phyloP scores from a whole-genome alignment of 2,329 filamentous ascomycete genomes.

The Monosporascus sp. region DNA sequence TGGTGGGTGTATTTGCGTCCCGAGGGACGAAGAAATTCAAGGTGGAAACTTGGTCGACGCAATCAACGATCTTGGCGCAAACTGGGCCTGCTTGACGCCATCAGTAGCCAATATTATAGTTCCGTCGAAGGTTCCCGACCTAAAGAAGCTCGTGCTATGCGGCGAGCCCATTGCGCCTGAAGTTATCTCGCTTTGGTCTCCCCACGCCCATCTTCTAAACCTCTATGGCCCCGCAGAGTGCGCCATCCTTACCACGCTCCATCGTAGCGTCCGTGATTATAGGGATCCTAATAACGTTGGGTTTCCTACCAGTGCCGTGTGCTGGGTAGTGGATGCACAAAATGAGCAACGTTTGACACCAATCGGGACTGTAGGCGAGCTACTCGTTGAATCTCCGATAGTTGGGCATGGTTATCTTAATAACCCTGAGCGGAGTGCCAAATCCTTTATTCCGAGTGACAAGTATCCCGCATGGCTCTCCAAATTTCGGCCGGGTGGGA shows the following conservation, averaged over 20 bases:
- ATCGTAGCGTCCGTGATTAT: neutral
- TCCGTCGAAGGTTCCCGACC: slow-evolving; percentile 10
- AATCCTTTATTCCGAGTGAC: slow-evolving; percentile 24
- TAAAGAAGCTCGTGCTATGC: slow-evolving; percentile 15
- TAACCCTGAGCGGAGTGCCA: slow-evolving; percentile 28
- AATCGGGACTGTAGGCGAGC: slow-evolving; percentile 29
- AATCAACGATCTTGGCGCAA: slow-evolving; percentile 8
- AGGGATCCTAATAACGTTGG: neutral
- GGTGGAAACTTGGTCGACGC: slow-evolving; percentile 26
- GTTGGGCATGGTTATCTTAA: slow-evolving; percentile 35
- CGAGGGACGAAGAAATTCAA: slow-evolving; percentile 30
- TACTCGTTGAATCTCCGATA: slow-evolving; percentile 32
- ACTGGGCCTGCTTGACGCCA: slow-evolving; percentile 17
- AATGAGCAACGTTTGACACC: neutral
- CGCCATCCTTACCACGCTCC: slow-evolving; percentile 23
- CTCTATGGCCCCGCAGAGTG: slow-evolving; percentile 7
- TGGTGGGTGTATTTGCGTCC: slow-evolving; percentile 34
- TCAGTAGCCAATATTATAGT: slow-evolving; percentile 14
- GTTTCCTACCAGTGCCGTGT: neutral
- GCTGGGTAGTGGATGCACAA: neutral
- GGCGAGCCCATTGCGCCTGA: slow-evolving; percentile 27
- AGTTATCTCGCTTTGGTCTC: slow-evolving; percentile 10
- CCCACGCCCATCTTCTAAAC: slow-evolving; percentile 30
- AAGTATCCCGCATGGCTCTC: neutral
- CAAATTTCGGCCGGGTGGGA: slow-evolving; percentile 40